Percentiles rank a stretch among this genome's conserved stretches.
These are phyloP conservation scores for Colletotrichum incanum DNA, from an alignment of 2,329 filamentous ascomycete species.

Conservation along the genomic window DNA sequence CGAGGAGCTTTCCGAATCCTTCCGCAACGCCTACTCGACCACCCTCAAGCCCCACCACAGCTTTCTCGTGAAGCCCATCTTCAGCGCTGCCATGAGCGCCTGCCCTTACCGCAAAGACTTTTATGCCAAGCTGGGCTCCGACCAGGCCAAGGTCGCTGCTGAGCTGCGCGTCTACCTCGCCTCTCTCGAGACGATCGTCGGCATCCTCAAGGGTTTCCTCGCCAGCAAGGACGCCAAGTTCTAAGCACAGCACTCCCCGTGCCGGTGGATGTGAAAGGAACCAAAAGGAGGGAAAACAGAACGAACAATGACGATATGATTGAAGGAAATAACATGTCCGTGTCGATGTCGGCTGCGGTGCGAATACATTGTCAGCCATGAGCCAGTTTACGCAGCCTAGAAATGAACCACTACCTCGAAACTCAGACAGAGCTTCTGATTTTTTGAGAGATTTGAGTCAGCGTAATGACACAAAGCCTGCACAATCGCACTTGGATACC, in stretches of 20 bases:
- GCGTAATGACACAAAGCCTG: background rate
- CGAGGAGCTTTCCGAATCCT: slow-evolving; percentile 88
- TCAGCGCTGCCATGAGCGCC: slow-evolving; percentile 92
- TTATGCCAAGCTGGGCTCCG: slow-evolving; percentile 86
- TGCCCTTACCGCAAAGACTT: slow-evolving; percentile 96
- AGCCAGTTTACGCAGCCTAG: slow-evolving; percentile 40
- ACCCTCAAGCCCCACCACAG: slow-evolving; percentile 96
- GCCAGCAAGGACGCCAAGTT: slow-evolving; percentile 72
- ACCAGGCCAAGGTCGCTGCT: slow-evolving; percentile 72
- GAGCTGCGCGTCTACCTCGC: slow-evolving; percentile 81
- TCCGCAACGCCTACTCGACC: slow-evolving; percentile 85
- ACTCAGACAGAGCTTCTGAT: slow-evolving; percentile 17
- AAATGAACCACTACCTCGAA: slow-evolving; percentile 39
- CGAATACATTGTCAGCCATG: slow-evolving; percentile 25
- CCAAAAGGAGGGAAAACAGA: slow-evolving; percentile 6
- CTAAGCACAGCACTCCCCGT: slow-evolving; percentile 52
- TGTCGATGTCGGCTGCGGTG: slow-evolving; percentile 30
- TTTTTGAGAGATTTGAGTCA: background rate
- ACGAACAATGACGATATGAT: slow-evolving; percentile 35
- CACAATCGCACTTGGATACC: background rate
- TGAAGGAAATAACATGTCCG: slow-evolving; percentile 25
- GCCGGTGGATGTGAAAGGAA: slow-evolving; percentile 8
- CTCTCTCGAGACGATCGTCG: slow-evolving; percentile 84
- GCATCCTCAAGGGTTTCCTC: slow-evolving; percentile 78
- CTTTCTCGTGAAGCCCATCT: slow-evolving; percentile 91